Evolutionary conservation across 345 rosid species (phyloP).

Genomic region (Euphorbia pulcherrima): DNA sequence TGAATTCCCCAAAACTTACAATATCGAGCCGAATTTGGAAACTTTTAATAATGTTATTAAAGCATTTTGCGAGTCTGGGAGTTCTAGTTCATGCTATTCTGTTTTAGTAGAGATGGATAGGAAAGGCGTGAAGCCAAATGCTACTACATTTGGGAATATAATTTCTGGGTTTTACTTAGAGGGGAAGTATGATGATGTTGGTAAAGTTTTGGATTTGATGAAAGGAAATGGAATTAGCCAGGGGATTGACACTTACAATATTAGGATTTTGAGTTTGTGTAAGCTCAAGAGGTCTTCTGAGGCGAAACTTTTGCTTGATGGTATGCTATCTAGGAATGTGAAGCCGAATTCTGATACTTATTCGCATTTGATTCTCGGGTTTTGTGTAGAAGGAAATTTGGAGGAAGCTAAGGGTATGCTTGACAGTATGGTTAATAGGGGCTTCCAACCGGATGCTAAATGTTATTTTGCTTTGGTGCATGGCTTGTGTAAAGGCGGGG

Average conservation of each 20-base stretch:
- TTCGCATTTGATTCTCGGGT: conserved; percentile 67
- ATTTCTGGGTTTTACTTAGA: conserved; percentile 68
- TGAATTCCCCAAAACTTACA: conserved; percentile 53
- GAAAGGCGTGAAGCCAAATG: conserved; percentile 47
- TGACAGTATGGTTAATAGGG: conserved; percentile 46
- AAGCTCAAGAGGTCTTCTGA: conserved; percentile 50
- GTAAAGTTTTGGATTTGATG: conserved; percentile 55
- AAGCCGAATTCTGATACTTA: conserved; percentile 47
- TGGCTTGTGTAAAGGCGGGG: conserved; percentile 55
- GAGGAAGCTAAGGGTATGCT: conserved; percentile 70
- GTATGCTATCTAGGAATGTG: conserved; percentile 43
- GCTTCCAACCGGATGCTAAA: conserved; percentile 42
- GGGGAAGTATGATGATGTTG: conserved; percentile 68
- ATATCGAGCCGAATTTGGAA: conserved; percentile 54
- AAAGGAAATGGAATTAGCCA: conserved; percentile 41
- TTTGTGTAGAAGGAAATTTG: conserved; percentile 52
- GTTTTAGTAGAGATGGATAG: conserved; percentile 73
- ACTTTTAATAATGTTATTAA: conserved; percentile 61
- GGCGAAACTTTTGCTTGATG: conserved; percentile 57
- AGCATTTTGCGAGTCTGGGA: conserved; percentile 63
- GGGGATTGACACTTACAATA: conserved; percentile 48
- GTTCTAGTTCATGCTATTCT: conserved; percentile 60
- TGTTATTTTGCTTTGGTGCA: conserved; percentile 55
- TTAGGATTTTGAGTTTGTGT: conserved; percentile 67
- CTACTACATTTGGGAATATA: conserved; percentile 44